These are phyloP conservation scores for Pseudogymnoascus sp. DNA, from an alignment of 2,329 filamentous ascomycete species.

Conservation along the genomic window DNA sequence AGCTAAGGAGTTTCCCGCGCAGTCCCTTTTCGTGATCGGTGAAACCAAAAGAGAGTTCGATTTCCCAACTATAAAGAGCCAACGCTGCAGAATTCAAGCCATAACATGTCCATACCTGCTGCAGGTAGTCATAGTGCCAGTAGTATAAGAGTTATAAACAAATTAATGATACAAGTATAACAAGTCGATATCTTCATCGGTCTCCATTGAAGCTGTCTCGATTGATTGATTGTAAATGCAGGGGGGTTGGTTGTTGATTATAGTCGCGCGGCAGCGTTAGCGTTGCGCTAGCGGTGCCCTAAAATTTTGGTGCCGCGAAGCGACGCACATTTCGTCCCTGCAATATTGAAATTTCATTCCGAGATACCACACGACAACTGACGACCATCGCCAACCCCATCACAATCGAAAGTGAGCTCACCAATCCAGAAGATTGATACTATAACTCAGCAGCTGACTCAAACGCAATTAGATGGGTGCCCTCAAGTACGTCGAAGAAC, in stretches of 20 bases:
- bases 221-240: neutral
- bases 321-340: conserved; percentile 10
- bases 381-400: conserved; percentile 11
- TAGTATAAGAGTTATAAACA: neutral
- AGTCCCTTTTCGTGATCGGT: neutral
- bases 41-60: neutral
- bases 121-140: neutral
- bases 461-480: conserved; percentile 71
- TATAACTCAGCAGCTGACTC: conserved; percentile 15
- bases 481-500: conserved; percentile 99
- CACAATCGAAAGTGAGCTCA: conserved; percentile 7
- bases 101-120: neutral
- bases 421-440: neutral
- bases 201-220: neutral
- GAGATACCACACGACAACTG: conserved; percentile 12
- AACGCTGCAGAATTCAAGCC: too few relatives aligned
- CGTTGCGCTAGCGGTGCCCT: conserved; percentile 6
- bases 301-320: conserved; percentile 7
- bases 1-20: neutral
- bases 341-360: conserved; percentile 11
- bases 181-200: neutral
- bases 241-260: neutral
- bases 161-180: neutral
- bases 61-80: neutral
- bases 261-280: conserved; percentile 4